Evolutionary conservation across 2,329 filamentous ascomycete species (phyloP).

Genomic region (Aspergillus quadrilineatus): DNA sequence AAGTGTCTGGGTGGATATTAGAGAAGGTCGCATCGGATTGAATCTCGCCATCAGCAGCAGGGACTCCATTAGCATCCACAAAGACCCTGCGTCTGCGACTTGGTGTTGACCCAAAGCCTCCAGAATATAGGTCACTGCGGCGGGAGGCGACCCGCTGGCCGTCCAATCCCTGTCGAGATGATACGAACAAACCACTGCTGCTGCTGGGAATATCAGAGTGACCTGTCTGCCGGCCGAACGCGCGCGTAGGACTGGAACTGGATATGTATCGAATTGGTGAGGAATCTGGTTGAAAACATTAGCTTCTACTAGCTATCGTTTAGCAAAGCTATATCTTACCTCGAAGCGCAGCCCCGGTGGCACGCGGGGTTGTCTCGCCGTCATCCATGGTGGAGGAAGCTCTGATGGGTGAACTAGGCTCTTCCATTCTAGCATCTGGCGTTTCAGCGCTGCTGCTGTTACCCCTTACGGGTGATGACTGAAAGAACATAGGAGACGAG

Average conservation of each 20-base stretch:
- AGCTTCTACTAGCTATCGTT: not conserved
- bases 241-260: slow-evolving; percentile 79
- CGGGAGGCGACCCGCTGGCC: slow-evolving; percentile 58
- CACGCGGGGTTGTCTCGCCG: slow-evolving; percentile 45
- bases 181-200: slow-evolving; percentile 83
- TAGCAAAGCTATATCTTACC: slow-evolving; percentile 32
- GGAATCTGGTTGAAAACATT: slow-evolving; percentile 61
- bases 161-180: slow-evolving; percentile 53
- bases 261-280: slow-evolving; percentile 89
- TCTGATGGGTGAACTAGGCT: slow-evolving; percentile 51
- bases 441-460: slow-evolving; percentile 42
- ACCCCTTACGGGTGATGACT: slow-evolving; percentile 56
- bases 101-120: slow-evolving; percentile 59
- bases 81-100: slow-evolving; percentile 59
- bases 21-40: slow-evolving; percentile 65
- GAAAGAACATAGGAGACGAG: slow-evolving; percentile 81
- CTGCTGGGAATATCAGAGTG: slow-evolving; percentile 76
- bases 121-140: slow-evolving; percentile 84
- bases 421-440: slow-evolving; percentile 42
- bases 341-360: slow-evolving; percentile 36
- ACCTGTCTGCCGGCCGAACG: slow-evolving; percentile 52
- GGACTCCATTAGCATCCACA: slow-evolving; percentile 64
- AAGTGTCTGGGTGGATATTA: slow-evolving; percentile 76
- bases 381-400: slow-evolving; percentile 41
- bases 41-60: slow-evolving; percentile 50